Percentiles rank a stretch among this genome's conserved stretches.
Conservation (phyloP, 2,329 filamentous ascomycete genomes). For the Cladosporium oxysporum region DNA sequence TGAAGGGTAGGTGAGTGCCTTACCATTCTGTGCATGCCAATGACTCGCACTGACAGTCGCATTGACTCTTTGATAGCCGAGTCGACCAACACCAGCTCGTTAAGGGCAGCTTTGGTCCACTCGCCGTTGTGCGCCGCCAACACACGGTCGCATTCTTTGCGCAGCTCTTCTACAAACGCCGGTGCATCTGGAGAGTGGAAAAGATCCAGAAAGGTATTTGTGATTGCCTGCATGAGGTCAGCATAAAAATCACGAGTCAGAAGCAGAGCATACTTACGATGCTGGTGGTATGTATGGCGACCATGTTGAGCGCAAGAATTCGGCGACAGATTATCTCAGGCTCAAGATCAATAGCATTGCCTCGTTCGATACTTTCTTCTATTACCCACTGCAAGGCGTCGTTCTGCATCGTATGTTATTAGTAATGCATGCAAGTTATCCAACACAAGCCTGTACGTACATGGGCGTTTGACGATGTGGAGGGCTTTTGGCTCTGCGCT, state of each 20-base stretch:
- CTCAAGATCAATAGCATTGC: slow-evolving; percentile 22
- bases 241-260: neutral
- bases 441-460: neutral
- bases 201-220: slow-evolving; percentile 29
- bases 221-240: slow-evolving; percentile 20
- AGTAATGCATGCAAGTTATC: neutral
- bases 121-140: slow-evolving; percentile 22
- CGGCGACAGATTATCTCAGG: slow-evolving; percentile 25
- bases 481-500: slow-evolving; percentile 15
- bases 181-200: slow-evolving; percentile 24
- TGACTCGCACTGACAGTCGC: slow-evolving; percentile 25
- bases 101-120: slow-evolving; percentile 29
- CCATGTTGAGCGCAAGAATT: slow-evolving; percentile 28
- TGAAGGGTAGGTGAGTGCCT: neutral
- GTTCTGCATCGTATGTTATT: slow-evolving; percentile 10
- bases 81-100: slow-evolving; percentile 28
- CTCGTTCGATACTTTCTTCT: slow-evolving; percentile 20
- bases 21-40: slow-evolving; percentile 24
- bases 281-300: slow-evolving; percentile 31
- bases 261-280: slow-evolving; percentile 10
- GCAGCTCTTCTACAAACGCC: slow-evolving; percentile 25
- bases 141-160: slow-evolving; percentile 27
- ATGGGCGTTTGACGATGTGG: neutral
- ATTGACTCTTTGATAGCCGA: slow-evolving; percentile 35
- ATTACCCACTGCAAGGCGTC: slow-evolving; percentile 31